Evolutionary conservation across 192 early-diverging fungal genomes (phyloP), one percentile per base, ranked within the genome.

Genomic region (Coemansia sp.): DNA sequence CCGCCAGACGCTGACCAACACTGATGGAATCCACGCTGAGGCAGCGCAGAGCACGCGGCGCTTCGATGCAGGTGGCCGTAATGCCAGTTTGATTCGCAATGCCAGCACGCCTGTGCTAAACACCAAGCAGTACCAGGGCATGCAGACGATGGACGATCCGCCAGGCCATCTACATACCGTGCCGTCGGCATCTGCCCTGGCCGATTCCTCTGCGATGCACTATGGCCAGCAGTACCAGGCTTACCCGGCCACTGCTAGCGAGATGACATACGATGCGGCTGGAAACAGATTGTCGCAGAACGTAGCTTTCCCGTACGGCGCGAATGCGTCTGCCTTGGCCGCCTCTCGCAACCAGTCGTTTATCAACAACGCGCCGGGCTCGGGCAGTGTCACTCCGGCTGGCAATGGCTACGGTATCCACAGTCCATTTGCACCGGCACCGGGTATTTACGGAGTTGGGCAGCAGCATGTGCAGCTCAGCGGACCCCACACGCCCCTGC

Each of bases 91-190:
- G 12, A 72, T 80, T 43, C 72, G 78, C 51, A 80, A 80, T 32
- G 61, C 78, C 35, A 75, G 72, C 37, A 80, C 78, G 22, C 78
- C 78, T 2, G 72, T 72, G 41, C 72, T 80, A n/a, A 72, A 70
- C 45, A 59, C 78, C 54, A 80, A 75, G 57, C 78, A 80, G 62
- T 75, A 80, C 56, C 72, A 74, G 23, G 63, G 55, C 7, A 37
- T 71, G 63, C 78, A 71, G 51, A 60, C 47, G 10, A 19, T 43
- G 7, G 78, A 75, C 39, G 65, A 72, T 32, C n/a, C 60, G 8
- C 11, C 58, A 3, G 52, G 52, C 14, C 52, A 54, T 6, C 17
- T 54, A 24, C 69, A 23, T 52, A 43, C 22, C 15, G 73, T 52
- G 15, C 72, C 62, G 4, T 52, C 43, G 8, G 48, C 59, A 19